phyloP scores from a whole-genome alignment of 2,329 filamentous ascomycete genomes.

The Ophiocordyceps australis region DNA sequence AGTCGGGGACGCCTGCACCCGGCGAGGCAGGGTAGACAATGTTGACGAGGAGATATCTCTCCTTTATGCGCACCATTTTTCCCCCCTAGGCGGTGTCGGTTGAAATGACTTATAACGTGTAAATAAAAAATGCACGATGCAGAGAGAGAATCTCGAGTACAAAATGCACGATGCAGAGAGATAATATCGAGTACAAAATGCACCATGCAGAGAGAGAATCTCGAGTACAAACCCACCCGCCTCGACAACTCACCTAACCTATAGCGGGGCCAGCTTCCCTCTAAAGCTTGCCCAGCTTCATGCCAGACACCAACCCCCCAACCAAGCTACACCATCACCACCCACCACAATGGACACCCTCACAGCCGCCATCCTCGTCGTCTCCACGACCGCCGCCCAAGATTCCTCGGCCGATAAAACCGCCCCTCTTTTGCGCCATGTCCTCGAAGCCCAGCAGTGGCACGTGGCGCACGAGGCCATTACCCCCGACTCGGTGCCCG shows the following conservation, averaged over 20 bases:
- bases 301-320: too few relatives aligned
- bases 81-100: background rate
- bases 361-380: conserved; percentile 61
- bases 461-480: conserved; percentile 50
- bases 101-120: conserved; percentile 3
- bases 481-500: conserved; percentile 55
- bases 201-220: too few relatives aligned
- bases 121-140: too few relatives aligned
- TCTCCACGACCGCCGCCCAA: conserved; percentile 76
- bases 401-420: conserved; percentile 68
- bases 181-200: too few relatives aligned
- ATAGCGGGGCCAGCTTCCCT: too few relatives aligned
- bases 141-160: too few relatives aligned
- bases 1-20: conserved; percentile 28
- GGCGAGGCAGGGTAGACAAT: conserved; percentile 65
- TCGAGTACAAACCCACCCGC: too few relatives aligned
- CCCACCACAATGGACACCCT: conserved; percentile 25
- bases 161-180: too few relatives aligned
- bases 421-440: conserved; percentile 43
- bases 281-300: too few relatives aligned
- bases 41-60: conserved; percentile 88
- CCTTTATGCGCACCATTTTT: conserved; percentile 84
- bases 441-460: conserved; percentile 56
- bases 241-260: too few relatives aligned
- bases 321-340: too few relatives aligned